Evolutionary conservation across 352 stramenopile genomes (phyloP), one percentile per base, ranked within the genome.

Genomic region (Phytophthora kernoviae): DNA sequence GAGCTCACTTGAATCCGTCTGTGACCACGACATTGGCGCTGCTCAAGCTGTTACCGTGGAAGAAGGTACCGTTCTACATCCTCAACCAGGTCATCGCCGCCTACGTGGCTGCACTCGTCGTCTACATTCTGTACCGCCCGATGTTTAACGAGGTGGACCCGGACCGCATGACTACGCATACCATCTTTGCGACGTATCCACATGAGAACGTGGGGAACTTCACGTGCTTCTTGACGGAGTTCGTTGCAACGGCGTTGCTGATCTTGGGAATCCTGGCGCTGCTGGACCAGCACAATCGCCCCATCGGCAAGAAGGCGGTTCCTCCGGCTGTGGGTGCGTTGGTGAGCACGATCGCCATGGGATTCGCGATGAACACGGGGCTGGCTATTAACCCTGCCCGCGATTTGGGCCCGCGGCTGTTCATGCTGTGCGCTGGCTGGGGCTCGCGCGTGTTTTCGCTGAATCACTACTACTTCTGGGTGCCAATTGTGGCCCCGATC

Each of bases 401-500:
- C 10, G 68, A 80, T 27, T 57, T 80, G n/a, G 68, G 72, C 6
- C 58, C 73, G 46, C 68, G 75, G 17, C 26, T 85, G 39, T 72
- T 86, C 41, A 68, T 75, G 30, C 17, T 51, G 37, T 45, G 68
- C 15, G 77, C 74, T 50, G 77, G 77, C 50, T 84, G 72, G 68
- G 77, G 74, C 27, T 69, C 60, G 21, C 55, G 63, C 36, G 70
- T 81, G 18, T 84, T 87, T 65, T 68, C 67, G 15, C 18, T 65
- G 3, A 62, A 61, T 36, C 54, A 81, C 52, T 55, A 73, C 58
- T 87, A 87, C 72, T 87, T 82, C 45, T 87, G 73, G 77, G 48
- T 87, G 3, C 77, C 77, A 12, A 64, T 87, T 21, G 68, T 87
- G 11, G 77, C 54, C 9, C 77, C 77, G 37, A 55, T 78, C 33